A percentile compares a stretch with the other conserved stretches of the same genome.
These are phyloP conservation scores for Penicillium verhagenii DNA, from an alignment of 495 filamentous ascomycete species.

Conservation along the genomic window DNA sequence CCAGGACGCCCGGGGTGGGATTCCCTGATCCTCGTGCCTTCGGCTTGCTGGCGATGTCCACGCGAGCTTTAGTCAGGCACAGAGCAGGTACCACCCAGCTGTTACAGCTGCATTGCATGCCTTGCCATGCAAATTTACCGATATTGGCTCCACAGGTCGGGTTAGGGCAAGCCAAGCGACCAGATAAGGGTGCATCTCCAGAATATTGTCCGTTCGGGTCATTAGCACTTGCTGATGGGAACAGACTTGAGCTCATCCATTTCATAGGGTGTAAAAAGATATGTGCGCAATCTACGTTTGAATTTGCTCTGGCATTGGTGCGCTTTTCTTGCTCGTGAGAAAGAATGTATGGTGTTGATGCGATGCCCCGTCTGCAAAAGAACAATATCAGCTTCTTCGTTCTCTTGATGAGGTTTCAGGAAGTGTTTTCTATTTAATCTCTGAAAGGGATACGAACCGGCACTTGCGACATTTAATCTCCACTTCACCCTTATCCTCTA, in stretches of 20 bases:
- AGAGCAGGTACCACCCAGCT: conserved; percentile 90
- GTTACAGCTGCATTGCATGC: conserved; percentile 87
- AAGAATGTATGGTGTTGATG: conserved; percentile 61
- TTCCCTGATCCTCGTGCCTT: conserved; percentile 11
- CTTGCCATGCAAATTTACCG: conserved; percentile 94
- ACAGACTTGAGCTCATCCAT: conserved; percentile 85
- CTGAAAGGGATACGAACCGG: conserved; percentile 54
- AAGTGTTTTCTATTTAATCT: too few species aligned
- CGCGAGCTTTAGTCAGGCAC: conserved; percentile 73
- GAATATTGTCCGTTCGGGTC: conserved; percentile 1
- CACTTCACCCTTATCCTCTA: conserved; percentile 56
- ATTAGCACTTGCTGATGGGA: conserved; percentile 21
- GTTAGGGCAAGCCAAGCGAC: conserved; percentile 6
- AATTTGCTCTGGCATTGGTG: conserved; percentile 16
- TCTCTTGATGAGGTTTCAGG: too few species aligned
- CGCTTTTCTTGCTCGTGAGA: conserved; percentile 44
- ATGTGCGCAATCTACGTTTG: conserved; percentile 63
- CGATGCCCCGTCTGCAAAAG: conserved; percentile 54
- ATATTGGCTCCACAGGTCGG: conserved; percentile 50
- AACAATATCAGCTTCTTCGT: conserved; percentile 17
- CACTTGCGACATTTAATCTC: conserved; percentile 67
- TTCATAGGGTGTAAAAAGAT: conserved; percentile 85
- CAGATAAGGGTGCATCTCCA: conserved; percentile 8
- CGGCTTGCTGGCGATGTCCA: conserved; percentile 61
- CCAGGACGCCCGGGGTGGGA: conserved; percentile 25